These are phyloP conservation scores for Salix exigua DNA, from an alignment of 345 rosid species.

Conservation along the genomic window DNA sequence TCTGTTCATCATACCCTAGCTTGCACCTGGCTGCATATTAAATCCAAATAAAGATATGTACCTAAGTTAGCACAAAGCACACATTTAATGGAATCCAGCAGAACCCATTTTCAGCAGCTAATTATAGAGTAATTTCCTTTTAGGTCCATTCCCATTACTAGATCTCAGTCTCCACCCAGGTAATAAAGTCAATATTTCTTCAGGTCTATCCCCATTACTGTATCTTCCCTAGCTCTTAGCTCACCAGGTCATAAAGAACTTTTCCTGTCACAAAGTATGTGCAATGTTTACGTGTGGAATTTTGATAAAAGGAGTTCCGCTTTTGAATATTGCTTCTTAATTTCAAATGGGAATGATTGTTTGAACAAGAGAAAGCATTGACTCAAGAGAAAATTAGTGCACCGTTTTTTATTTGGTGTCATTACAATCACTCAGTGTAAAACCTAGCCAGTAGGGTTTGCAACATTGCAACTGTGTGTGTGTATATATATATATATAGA, in stretches of 20 bases:
- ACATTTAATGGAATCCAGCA: neutral
- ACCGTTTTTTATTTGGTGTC: neutral
- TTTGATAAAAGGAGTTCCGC: neutral
- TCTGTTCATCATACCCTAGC: slow-evolving; percentile 75
- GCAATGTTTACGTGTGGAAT: neutral
- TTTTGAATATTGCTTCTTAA: neutral
- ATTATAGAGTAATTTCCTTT: neutral
- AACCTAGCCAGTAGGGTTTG: neutral
- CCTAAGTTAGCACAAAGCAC: neutral
- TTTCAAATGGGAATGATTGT: neutral
- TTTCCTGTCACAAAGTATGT: neutral
- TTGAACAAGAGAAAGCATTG: neutral
- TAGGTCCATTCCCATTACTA: slow-evolving; percentile 1
- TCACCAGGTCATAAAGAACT: neutral
- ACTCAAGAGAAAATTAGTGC: neutral
- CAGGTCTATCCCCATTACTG: slow-evolving; percentile 1
- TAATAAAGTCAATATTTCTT: neutral
- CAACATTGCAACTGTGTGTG: neutral
- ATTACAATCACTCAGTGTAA: neutral
- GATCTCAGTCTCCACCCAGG: neutral
- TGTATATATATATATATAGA: neutral
- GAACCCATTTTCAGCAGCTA: neutral
- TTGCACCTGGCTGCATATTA: slow-evolving; percentile 62
- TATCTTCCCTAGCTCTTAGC: neutral
- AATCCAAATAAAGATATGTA: neutral